Evolutionary conservation across 2,329 filamentous ascomycete species (phyloP).

Genomic region (Claviceps sp.): DNA sequence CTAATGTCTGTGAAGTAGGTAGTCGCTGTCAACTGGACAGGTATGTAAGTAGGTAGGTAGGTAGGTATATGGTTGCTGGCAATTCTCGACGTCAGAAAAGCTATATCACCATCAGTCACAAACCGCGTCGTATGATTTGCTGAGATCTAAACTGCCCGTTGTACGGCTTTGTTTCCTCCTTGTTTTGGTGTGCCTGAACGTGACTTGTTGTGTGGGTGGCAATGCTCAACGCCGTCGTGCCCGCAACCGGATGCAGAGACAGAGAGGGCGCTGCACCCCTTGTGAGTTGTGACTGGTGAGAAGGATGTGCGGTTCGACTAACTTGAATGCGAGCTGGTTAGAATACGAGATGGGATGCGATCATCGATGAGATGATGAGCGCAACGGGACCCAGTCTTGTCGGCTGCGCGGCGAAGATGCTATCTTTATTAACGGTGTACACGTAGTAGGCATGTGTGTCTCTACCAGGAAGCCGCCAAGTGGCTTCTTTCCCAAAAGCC

Average conservation of each 20-base stretch:
- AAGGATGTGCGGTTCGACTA: neutral
- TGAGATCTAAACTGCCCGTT: neutral
- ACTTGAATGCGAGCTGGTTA: neutral
- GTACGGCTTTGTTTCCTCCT: neutral
- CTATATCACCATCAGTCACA: neutral
- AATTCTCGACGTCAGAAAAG: neutral
- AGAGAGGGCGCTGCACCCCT: neutral
- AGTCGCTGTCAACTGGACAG: neutral
- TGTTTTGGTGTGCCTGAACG: neutral
- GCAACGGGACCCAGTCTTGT: neutral
- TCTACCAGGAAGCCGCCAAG: neutral
- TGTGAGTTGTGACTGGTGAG: conserved; percentile 1
- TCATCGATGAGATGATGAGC: neutral
- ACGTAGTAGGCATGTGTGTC: neutral
- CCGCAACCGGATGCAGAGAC: neutral
- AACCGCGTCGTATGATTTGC: neutral
- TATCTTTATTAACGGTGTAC: neutral
- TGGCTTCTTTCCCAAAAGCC: neutral
- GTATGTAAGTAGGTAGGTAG: too few relatives aligned
- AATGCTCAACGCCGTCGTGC: neutral
- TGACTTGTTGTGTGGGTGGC: conserved; percentile 1
- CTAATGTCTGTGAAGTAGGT: neutral
- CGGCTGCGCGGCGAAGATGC: neutral
- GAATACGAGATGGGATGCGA: conserved; percentile 5
- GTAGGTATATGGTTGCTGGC: neutral